Percentiles rank a stretch among this genome's conserved stretches.
These are phyloP conservation scores for Mortierella sp. DNA, from an alignment of 371 early-diverging fungal species.

Conservation along the genomic window DNA sequence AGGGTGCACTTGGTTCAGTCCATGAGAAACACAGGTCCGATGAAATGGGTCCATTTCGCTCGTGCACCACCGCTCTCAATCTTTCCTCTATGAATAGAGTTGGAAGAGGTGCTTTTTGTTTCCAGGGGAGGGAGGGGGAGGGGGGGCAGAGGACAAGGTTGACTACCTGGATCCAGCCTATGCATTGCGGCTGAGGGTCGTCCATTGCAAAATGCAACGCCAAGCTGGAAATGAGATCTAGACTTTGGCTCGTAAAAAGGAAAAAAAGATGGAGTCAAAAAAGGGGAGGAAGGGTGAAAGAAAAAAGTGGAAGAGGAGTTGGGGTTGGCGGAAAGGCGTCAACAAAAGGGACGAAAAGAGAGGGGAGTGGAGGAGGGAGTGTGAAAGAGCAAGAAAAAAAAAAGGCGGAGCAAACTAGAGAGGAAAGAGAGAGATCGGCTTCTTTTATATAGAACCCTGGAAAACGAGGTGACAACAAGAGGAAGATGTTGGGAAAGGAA, in stretches of 20 bases:
- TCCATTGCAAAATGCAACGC: constrained; percentile 22
- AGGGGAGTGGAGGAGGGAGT: background rate
- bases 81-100: background rate
- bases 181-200: constrained; percentile 32
- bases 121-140: too few species aligned
- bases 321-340: background rate
- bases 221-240: background rate
- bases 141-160: too few species aligned
- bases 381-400: background rate
- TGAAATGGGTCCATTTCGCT: background rate
- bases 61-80: too few species aligned
- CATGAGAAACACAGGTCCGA: too few species aligned
- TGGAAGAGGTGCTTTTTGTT: too few species aligned
- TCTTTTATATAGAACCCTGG: too few species aligned
- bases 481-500: too few species aligned
- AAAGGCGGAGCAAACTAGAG: background rate
- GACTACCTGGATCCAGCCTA: constrained; percentile 49
- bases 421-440: too few species aligned
- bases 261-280: background rate
- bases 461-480: too few species aligned
- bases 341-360: background rate
- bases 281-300: background rate
- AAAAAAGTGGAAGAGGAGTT: background rate
- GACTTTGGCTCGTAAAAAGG: background rate
- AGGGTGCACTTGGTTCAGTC: too few species aligned